phyloP scores from a whole-genome alignment of 352 stramenopile genomes.

The Elongisporangium anandrum region DNA sequence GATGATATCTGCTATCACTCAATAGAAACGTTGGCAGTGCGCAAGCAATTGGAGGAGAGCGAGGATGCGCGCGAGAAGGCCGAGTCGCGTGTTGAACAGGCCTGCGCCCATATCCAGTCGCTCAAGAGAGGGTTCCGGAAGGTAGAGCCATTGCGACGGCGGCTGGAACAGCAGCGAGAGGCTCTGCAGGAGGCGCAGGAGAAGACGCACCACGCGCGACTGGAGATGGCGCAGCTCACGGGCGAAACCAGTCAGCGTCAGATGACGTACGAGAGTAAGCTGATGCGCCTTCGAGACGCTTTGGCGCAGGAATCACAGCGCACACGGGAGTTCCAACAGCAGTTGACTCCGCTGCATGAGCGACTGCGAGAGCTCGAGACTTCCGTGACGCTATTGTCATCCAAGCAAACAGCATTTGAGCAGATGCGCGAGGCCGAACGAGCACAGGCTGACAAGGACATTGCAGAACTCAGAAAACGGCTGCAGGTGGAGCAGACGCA shows the following conservation, averaged over 20 bases:
- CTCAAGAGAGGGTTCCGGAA: constrained; percentile 23
- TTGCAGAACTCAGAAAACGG: neutral
- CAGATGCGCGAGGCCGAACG: neutral
- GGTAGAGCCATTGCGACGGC: constrained; percentile 4
- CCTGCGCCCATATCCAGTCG: constrained; percentile 35
- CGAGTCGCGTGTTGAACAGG: constrained; percentile 23
- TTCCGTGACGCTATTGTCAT: constrained; percentile 11
- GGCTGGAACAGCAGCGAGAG: constrained; percentile 12
- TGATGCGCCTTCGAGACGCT: neutral
- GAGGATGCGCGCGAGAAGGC: constrained; percentile 8
- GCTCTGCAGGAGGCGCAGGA: constrained; percentile 4
- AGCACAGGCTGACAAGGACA: neutral
- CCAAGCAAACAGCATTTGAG: constrained; percentile 5
- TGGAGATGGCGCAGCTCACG: neutral
- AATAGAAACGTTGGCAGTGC: constrained; percentile 4
- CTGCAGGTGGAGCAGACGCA: neutral
- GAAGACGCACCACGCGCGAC: neutral
- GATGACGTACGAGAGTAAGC: neutral
- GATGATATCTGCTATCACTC: neutral
- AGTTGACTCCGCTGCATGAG: constrained; percentile 3
- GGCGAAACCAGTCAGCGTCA: neutral
- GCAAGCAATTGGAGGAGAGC: constrained; percentile 7
- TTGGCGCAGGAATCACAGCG: neutral
- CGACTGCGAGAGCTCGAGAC: constrained; percentile 23
- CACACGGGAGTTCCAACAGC: constrained; percentile 10